Evolutionary conservation across 352 stramenopile genomes (phyloP), one percentile per base, ranked within the genome.

Genomic region (Pythium myriotylum): DNA sequence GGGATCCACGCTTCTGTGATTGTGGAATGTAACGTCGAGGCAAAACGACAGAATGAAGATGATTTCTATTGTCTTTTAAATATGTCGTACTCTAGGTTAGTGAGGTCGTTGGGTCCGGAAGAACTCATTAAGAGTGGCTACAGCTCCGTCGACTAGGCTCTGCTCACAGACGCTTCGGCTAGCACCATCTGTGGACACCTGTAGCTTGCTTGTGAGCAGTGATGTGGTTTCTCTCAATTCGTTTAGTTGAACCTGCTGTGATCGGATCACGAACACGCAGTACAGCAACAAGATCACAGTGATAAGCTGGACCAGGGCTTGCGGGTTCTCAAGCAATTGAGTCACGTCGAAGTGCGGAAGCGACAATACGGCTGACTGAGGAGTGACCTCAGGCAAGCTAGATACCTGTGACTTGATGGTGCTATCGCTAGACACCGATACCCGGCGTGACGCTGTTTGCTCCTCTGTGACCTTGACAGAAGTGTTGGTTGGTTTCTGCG

Each of bases 261-360:
- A 8, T 26, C 51, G 62, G 26, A 70, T 64, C 17, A 70, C 23
- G 2, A 65, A 8, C 10, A 70, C 48, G 22, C 62, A 64, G 49
- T 70, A 70, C 16, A 61, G 33, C 29, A 70, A 35, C 41, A 70
- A 4, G 4, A 58, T 12, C 14, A 70, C 26, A 19, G 50, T 57
- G 32, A 65, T 17, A 1, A 47, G 39, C 41, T 69, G 62, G 1
- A 63, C 29, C 1, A 68, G 29, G 16, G 62, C 32, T 37, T 40
- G 41, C 3, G 54, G 49, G 32, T 29, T 56, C 3, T 29, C 9
- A 33, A 45, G 6, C 1, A 56, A 22, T 3, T 12, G 8, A n/a
- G 7, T 10, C 33, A 56, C n/a, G 49, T 46, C 33, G 3, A n/a
- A 7, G 17, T 19, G 0, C 3, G 2, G 23, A 24, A 33, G 16